Base-by-base conservation (phyloP, 1,284 basidiomycete genomes). In the Stygiomarasmius scandens region DNA sequence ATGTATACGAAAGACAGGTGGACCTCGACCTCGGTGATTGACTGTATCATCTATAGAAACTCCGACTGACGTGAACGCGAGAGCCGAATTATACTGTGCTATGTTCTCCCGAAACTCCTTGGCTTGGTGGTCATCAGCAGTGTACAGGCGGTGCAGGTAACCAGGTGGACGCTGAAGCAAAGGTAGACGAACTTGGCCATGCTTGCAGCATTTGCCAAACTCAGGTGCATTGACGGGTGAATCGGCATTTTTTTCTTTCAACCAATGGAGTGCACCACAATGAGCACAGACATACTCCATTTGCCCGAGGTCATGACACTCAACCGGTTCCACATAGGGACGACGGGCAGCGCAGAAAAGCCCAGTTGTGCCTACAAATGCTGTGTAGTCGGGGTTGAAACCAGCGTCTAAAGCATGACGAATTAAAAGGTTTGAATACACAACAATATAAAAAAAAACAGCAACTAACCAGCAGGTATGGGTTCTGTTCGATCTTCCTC, bases 1-100 rank as follows among this genome's bases (percentile, higher is more conserved):
- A 59, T 71, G 66, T 38, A 77, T 66, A 1, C 47, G 50, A 54
- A 74, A 75, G 0, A 62, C 53, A 2, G 54, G 44, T 2, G 67
- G 64, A 0, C 68, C 71, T 54, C 61, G 20, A n/a, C 23, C 2
- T 14, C 45, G 54, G 3, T 38, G 11, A 12, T 49, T 3, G 2
- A 44, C 23, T 49, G 63, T 64, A 54, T 63, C 58, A 9, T 64
- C 29, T 32, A 32, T 32, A 5, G 5, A 24, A 61, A 0, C 3
- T 58, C 58, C 3, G 66, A 16, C 2, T 66, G 54, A 2, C 52
- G 19, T 3, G 29, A 50, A 19, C 52, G n/a, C 3, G 56, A 58
- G 23, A 43, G 29, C 51, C 36, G n/a, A 11, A 25, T 44, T 38
- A 19, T 25, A 32, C 14, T 14, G 20, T 53, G n/a, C 29, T 32